Evolutionary conservation across 768 basidiomycete genomes (phyloP), one percentile per base, ranked within the genome.

Genomic region (Termitomyces sp.): DNA sequence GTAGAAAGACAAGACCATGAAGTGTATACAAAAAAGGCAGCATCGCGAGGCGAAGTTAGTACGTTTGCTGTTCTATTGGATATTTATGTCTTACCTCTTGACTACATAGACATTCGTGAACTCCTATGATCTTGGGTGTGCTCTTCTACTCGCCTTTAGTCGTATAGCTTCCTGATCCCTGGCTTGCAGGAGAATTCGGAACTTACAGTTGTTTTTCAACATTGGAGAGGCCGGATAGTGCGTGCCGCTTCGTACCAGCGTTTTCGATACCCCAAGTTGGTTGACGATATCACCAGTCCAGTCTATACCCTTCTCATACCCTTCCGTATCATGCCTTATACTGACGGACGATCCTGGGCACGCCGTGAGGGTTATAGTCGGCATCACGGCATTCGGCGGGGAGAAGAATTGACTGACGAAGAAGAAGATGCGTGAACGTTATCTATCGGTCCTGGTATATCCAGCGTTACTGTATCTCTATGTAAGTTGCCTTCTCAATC

Each of bases 1-100:
- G 95, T 98, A 7, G 97, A 99, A 70, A 79, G 80, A 6, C 91
- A 94, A 60, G 96, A 98, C 64, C 83, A 94, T 64, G 84, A 85
- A 8, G 78, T 87, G 30, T 96, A 98, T 65, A 75, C 81, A 1
- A 81, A 75, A 55, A 70, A 83, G 37, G 94, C 94, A 1, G 80
- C 81, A 55, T 70, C 75, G 10, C 75, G 93, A 26, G 85, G 85
- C 42, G 83, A 91, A 71, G 90, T 88, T 57, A 37, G 81, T 69
- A 5, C 11, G 28, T n/a, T 23, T 50, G 15, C 6, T 56, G 12
- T 10, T 33, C 12, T 3, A 5, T 6, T 28, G 2, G 53, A 3
- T 33, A 11, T 19, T 11, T 21, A 38, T 50, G 15, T 51, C 30
- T 54, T 15, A 55, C 40, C 2, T 31, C 14, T 23, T 9, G 38